Base-by-base conservation (phyloP, 2,329 filamentous ascomycete genomes). In the Ophidiomyces ophidiicola region DNA sequence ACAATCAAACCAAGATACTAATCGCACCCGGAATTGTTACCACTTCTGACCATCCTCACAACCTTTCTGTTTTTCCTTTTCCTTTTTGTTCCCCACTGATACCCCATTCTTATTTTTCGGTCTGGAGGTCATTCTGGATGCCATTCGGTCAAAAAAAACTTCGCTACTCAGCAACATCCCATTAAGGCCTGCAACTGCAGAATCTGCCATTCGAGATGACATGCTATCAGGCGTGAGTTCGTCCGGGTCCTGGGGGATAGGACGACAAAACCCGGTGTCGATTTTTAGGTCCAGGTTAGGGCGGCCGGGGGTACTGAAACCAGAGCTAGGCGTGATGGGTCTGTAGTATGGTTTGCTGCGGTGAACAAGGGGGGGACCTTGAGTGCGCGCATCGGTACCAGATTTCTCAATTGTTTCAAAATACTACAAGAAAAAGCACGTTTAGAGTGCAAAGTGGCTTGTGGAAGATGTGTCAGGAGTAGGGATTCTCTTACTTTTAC, bases 381-480 rank as follows among this genome's bases (percentile, higher is more conserved):
- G 62, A 6, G 59, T 64, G 21, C 58, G 57, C 6, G 57, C 61
- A 48, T 63, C 61, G 4, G 61, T 67, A 30, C 76, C 76, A 1
- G 79, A 69, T 51, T 75, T 69, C 57, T 82, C 78, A 50, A 82
- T 80, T 45, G 72, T 76, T 61, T 80, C 80, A 58, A 82, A 82
- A 57, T 82, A 82, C 64, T 76, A n/a, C n/a, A n/a, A n/a, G n/a
- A 14, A 10, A 34, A 7, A 20, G 8, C 18, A 21, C 26, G n/a
- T 31, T 21, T 19, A 7, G 6, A 35, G 6, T 35, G 8, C 7
- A 17, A 12, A 32, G 30, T 8, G 10, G 8, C 10, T 17, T 32
- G 6, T 35, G 10, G 12, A 23, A 15, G 7, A 24, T 32, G 20
- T 28, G 31, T 18, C 12, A 32, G 14, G 28, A 32, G 11, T 24